Conservation (phyloP, 306 rosid genomes). For the Luffa acutangula region DNA sequence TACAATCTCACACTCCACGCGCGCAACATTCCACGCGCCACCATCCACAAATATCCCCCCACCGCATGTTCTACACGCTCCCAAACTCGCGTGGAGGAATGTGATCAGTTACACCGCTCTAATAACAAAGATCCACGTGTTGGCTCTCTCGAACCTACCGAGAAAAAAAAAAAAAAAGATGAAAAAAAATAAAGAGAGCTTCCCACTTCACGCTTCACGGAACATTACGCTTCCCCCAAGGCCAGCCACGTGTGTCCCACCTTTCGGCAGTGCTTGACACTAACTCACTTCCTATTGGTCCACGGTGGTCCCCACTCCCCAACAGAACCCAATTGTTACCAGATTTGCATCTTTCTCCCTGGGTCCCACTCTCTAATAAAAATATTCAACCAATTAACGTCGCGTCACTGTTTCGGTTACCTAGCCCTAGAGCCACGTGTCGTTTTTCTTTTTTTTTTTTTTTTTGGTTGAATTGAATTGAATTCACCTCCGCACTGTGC, state of each 20-base stretch:
- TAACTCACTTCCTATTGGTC: slow-evolving; percentile 15
- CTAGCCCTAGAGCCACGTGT: slow-evolving; percentile 2
- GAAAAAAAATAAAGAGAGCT: too few species aligned
- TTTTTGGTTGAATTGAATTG: too few species aligned
- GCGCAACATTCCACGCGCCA: background rate
- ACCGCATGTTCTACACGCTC: background rate
- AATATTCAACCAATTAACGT: slow-evolving; percentile 16
- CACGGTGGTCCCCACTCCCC: slow-evolving; percentile 13
- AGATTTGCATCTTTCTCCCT: slow-evolving; percentile 6
- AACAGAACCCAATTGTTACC: slow-evolving; percentile 13
- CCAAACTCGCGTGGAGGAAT: background rate
- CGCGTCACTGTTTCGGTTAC: background rate
- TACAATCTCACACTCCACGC: background rate
- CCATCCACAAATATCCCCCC: too few species aligned
- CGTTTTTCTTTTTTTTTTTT: background rate
- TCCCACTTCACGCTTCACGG: slow-evolving; percentile 10
- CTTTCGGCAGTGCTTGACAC: slow-evolving; percentile 45
- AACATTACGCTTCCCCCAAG: slow-evolving; percentile 13
- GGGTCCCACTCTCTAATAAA: slow-evolving; percentile 4
- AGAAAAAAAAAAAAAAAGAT: background rate
- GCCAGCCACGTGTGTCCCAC: slow-evolving; percentile 22
- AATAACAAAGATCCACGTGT: background rate
- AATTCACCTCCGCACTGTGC: background rate
- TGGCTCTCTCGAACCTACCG: background rate
- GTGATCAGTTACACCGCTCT: background rate